Evolutionary conservation across 495 filamentous ascomycete genomes (phyloP).

Genomic region (Lasiosphaeriaceae sp.): DNA sequence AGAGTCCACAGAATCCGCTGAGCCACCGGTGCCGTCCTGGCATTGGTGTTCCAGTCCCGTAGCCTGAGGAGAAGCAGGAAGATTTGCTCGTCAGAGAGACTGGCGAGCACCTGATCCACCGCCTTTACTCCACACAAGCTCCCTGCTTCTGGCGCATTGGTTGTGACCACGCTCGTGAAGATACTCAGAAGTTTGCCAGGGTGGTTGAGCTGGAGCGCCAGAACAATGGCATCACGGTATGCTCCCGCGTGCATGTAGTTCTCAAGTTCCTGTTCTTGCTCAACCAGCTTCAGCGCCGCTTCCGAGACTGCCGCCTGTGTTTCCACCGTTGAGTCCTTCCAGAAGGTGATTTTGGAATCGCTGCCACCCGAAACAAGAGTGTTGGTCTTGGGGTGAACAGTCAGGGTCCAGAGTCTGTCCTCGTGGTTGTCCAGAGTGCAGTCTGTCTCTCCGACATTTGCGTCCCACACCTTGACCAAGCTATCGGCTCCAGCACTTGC

Average conservation of each 20-base stretch:
- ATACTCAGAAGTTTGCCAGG: constrained; percentile 78
- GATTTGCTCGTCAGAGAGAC: constrained; percentile 78
- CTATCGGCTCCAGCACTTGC: constrained; percentile 91
- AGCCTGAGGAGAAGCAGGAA: constrained; percentile 72
- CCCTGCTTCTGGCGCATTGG: constrained; percentile 52
- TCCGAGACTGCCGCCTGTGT: constrained; percentile 66
- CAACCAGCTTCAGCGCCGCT: constrained; percentile 72
- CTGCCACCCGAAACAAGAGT: constrained; percentile 83
- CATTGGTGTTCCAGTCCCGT: constrained; percentile 96
- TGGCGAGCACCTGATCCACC: constrained; percentile 79
- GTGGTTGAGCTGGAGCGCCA: constrained; percentile 90
- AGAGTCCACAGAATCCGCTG: constrained; percentile 81
- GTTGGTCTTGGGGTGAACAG: constrained; percentile 61
- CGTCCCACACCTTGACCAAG: constrained; percentile 95
- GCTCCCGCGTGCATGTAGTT: constrained; percentile 83
- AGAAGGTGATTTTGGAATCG: constrained; percentile 89
- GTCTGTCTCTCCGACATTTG: constrained; percentile 70
- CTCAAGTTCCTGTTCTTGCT: constrained; percentile 87
- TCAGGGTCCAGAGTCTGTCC: constrained; percentile 86
- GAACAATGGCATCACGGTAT: constrained; percentile 86
- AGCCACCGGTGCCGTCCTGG: constrained; percentile 75
- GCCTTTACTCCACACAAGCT: constrained; percentile 68
- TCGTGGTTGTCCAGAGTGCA: constrained; percentile 93
- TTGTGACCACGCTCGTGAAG: constrained; percentile 74
- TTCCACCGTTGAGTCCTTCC: constrained; percentile 84